Evolutionary conservation across 495 filamentous ascomycete species (phyloP).

Genomic region (Aspergillus campestris): DNA sequence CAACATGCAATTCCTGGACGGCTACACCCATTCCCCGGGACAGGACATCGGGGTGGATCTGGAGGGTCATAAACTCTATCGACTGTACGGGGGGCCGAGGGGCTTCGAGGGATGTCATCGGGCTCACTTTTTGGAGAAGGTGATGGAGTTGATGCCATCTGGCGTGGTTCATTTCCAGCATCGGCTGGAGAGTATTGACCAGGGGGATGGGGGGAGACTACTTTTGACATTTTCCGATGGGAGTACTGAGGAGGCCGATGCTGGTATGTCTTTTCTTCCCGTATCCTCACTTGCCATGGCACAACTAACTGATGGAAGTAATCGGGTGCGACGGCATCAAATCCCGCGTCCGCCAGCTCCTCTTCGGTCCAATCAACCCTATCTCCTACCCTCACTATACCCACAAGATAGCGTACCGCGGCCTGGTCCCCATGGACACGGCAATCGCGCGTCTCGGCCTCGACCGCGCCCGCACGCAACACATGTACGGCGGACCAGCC

Average conservation of each 20-base stretch:
- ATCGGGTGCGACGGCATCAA: slow-evolving; percentile 55
- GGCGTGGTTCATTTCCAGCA: slow-evolving; percentile 33
- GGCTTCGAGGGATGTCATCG: slow-evolving; percentile 43
- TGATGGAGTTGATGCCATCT: slow-evolving; percentile 45
- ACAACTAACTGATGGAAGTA: background rate
- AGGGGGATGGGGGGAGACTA: slow-evolving; percentile 24
- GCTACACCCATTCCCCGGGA: slow-evolving; percentile 17
- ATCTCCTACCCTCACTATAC: slow-evolving; percentile 37
- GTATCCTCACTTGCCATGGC: background rate
- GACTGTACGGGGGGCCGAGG: slow-evolving; percentile 10
- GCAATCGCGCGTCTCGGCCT: slow-evolving; percentile 31
- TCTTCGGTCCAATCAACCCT: slow-evolving; percentile 34
- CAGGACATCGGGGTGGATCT: slow-evolving; percentile 10
- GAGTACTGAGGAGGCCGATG: slow-evolving; percentile 40
- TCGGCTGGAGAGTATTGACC: slow-evolving; percentile 17
- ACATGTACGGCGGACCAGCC: slow-evolving; percentile 36
- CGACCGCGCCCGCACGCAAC: slow-evolving; percentile 29
- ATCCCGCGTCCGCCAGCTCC: slow-evolving; percentile 37
- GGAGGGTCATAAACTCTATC: slow-evolving; percentile 6
- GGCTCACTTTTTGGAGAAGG: slow-evolving; percentile 48
- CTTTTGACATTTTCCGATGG: slow-evolving; percentile 49
- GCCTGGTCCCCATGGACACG: slow-evolving; percentile 41
- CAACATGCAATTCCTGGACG: slow-evolving; percentile 27
- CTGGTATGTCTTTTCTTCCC: slow-evolving; percentile 18
- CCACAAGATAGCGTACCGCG: slow-evolving; percentile 46